Conservation (phyloP, 2,329 filamentous ascomycete species). For the Xylaria polymorpha region DNA sequence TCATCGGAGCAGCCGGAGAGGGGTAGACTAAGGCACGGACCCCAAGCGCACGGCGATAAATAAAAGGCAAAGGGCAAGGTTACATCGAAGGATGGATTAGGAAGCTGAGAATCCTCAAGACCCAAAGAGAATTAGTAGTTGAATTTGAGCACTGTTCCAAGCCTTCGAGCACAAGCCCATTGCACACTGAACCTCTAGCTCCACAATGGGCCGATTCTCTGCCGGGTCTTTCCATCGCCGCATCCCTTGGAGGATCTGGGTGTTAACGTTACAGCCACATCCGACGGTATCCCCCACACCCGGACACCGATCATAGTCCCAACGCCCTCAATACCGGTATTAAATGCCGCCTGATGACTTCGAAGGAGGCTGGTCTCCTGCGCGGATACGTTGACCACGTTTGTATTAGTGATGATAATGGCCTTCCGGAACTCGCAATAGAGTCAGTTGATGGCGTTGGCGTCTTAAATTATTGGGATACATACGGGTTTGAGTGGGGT, state of each 20-base stretch:
- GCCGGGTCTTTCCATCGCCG: not conserved
- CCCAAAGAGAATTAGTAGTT: too few species aligned
- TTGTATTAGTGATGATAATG: not conserved
- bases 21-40: too few species aligned
- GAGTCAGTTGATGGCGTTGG: not conserved
- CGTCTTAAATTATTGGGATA: not conserved
- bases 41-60: too few species aligned
- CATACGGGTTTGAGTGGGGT: not conserved
- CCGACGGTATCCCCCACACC: not conserved
- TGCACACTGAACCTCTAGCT: constrained; percentile 6
- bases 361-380: not conserved
- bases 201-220: constrained; percentile 16
- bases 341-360: not conserved
- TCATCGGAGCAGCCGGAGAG: too few species aligned
- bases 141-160: too few species aligned
- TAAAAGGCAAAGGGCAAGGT: too few species aligned
- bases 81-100: too few species aligned
- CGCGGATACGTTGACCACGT: not conserved
- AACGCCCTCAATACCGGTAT: not conserved
- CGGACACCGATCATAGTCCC: too few species aligned
- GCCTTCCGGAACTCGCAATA: not conserved
- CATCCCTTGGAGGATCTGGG: not conserved
- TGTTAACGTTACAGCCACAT: not conserved
- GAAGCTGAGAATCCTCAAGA: too few species aligned
- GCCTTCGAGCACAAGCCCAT: too few species aligned